Evolutionary conservation across 176 grass and related monocot species (phyloP).

Genomic region (Phragmites australis): DNA sequence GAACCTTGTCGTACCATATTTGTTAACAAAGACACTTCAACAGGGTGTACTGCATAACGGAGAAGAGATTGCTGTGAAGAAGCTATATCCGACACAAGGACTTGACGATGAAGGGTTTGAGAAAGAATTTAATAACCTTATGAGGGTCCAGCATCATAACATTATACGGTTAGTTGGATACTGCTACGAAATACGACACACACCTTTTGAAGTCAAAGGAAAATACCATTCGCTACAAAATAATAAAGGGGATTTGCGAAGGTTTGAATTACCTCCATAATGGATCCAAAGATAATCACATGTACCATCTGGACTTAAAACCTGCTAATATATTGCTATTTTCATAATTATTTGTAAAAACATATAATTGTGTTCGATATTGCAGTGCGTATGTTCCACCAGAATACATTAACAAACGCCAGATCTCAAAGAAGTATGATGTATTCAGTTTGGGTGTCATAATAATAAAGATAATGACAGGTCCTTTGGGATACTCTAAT

Average conservation of each 20-base stretch:
- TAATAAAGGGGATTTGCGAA: conserved; percentile 13
- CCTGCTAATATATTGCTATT: conserved; percentile 2
- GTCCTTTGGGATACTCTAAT: background rate
- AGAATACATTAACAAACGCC: background rate
- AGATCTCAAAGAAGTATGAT: background rate
- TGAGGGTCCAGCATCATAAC: background rate
- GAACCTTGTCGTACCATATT: background rate
- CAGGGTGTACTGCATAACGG: background rate
- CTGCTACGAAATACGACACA: background rate
- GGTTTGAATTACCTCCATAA: conserved; percentile 10
- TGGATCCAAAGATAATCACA: background rate
- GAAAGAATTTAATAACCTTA: background rate
- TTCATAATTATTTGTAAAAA: background rate
- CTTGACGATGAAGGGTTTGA: background rate
- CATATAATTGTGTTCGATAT: background rate
- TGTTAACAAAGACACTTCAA: background rate
- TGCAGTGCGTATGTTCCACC: background rate
- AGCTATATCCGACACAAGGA: background rate
- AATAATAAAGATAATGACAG: conserved; percentile 20
- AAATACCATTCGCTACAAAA: background rate
- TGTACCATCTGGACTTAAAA: background rate
- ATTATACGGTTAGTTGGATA: background rate
- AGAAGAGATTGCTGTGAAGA: background rate
- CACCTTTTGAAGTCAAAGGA: background rate
- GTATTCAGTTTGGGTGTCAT: conserved; percentile 21